phyloP scores from a whole-genome alignment of 2,329 filamentous ascomycete species.

The Coleophoma cylindrospora region DNA sequence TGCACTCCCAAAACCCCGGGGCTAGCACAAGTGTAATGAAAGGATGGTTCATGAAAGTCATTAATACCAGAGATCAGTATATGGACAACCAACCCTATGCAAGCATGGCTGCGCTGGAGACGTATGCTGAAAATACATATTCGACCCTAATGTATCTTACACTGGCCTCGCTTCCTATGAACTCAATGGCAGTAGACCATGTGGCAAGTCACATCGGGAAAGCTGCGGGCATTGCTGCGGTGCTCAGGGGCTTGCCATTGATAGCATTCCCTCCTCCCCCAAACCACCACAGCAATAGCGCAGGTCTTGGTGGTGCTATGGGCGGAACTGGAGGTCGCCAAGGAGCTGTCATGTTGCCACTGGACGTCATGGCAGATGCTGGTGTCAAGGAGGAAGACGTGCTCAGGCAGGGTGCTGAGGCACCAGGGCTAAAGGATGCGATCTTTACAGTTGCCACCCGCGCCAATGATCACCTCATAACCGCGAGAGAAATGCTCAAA shows the following conservation, averaged over 20 bases:
- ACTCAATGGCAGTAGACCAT: slow-evolving; percentile 83
- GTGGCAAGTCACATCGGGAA: slow-evolving; percentile 94
- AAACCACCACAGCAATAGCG: slow-evolving; percentile 47
- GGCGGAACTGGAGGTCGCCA: slow-evolving; percentile 37
- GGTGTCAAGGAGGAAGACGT: slow-evolving; percentile 86
- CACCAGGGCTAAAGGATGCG: slow-evolving; percentile 78
- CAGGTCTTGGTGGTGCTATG: slow-evolving; percentile 31
- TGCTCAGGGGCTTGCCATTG: slow-evolving; percentile 82
- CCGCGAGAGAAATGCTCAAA: slow-evolving; percentile 84
- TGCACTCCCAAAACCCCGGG: slow-evolving; percentile 39
- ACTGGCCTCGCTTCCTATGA: slow-evolving; percentile 71
- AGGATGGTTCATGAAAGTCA: slow-evolving; percentile 71
- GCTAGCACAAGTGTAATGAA: slow-evolving; percentile 43
- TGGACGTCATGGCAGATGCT: slow-evolving; percentile 83
- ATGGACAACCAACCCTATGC: slow-evolving; percentile 81
- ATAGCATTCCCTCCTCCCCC: slow-evolving; percentile 72
- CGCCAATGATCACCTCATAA: slow-evolving; percentile 93
- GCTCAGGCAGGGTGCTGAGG: slow-evolving; percentile 72
- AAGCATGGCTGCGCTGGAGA: slow-evolving; percentile 68
- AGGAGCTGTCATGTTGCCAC: slow-evolving; percentile 70
- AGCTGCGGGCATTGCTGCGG: slow-evolving; percentile 79
- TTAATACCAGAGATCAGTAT: slow-evolving; percentile 76
- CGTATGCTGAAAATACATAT: slow-evolving; percentile 92
- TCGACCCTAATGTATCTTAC: slow-evolving; percentile 88
- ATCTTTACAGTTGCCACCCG: slow-evolving; percentile 89